phyloP scores from a whole-genome alignment of 2,329 filamentous ascomycete genomes.

The Hortaea sp. region DNA sequence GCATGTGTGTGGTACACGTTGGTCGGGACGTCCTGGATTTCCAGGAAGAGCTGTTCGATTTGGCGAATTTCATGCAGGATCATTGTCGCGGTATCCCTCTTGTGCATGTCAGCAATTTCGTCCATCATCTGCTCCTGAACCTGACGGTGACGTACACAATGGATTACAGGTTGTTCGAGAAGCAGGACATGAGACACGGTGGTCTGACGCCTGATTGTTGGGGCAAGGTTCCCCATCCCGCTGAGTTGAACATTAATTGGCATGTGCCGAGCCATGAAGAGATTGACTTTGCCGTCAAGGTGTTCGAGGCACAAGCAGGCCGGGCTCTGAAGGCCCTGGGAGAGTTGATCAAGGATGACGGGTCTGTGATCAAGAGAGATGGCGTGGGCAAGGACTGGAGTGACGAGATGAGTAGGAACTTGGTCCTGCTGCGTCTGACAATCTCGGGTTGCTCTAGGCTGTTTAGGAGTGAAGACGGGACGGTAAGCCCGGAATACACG shows the following conservation, averaged over 20 bases:
- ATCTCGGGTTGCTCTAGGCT: conserved; percentile 82
- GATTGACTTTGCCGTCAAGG: conserved; percentile 75
- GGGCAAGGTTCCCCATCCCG: conserved; percentile 66
- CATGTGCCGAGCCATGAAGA: conserved; percentile 73
- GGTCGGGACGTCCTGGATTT: conserved; percentile 82
- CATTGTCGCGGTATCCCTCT: conserved; percentile 89
- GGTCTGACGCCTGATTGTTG: conserved; percentile 73
- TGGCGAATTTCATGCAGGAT: conserved; percentile 92
- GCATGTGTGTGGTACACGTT: conserved; percentile 96
- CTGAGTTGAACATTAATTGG: conserved; percentile 78
- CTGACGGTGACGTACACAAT: conserved; percentile 88
- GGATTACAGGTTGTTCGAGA: conserved; percentile 80
- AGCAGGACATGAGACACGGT: conserved; percentile 54
- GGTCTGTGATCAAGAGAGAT: conserved; percentile 68
- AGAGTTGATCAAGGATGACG: conserved; percentile 69
- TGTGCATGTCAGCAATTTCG: conserved; percentile 93
- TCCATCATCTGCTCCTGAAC: conserved; percentile 91
- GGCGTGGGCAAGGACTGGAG: conserved; percentile 99
- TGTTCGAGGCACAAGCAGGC: conserved; percentile 77
- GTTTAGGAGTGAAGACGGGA: conserved; percentile 59
- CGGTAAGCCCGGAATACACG: conserved; percentile 22
- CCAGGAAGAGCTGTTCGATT: conserved; percentile 78
- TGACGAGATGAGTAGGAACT: conserved; percentile 83
- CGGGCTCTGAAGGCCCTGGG: conserved; percentile 65
- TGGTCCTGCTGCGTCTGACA: conserved; percentile 79